Evolutionary conservation across 257 asterid genomes (phyloP).

Genomic region (Echium plantagineum): DNA sequence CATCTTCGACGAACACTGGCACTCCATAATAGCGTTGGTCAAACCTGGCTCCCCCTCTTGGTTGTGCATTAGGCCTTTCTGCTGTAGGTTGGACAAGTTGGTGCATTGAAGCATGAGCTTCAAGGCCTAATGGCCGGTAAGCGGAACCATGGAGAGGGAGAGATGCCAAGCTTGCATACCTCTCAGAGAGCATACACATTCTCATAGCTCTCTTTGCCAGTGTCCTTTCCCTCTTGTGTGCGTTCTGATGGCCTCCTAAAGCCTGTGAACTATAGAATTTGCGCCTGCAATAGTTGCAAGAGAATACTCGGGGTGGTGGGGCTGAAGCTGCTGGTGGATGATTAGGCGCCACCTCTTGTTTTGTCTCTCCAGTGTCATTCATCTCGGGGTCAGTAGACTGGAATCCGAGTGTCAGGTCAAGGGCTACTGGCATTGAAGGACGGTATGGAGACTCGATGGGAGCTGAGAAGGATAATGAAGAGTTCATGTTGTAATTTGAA

Average conservation of each 20-base stretch:
- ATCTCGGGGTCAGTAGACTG: constrained; percentile 17
- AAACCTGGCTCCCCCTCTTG: constrained; percentile 50
- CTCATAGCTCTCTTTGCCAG: constrained; percentile 83
- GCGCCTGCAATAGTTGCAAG: constrained; percentile 85
- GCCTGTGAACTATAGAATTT: constrained; percentile 96
- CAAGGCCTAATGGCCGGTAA: constrained; percentile 56
- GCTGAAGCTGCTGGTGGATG: constrained; percentile 22
- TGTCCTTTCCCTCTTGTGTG: constrained; percentile 87
- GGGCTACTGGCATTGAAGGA: constrained; percentile 28
- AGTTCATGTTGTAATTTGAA: too few relatives aligned
- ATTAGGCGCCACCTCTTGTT: constrained; percentile 16
- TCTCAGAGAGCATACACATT: constrained; percentile 71
- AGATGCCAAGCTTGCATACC: constrained; percentile 73
- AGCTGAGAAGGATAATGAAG: constrained; percentile 16
- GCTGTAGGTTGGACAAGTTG: constrained; percentile 19
- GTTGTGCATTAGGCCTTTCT: constrained; percentile 26
- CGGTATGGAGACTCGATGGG: constrained; percentile 13
- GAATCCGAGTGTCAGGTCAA: constrained; percentile 70
- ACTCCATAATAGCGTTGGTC: constrained; percentile 52
- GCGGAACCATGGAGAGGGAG: constrained; percentile 76
- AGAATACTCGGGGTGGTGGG: constrained; percentile 42
- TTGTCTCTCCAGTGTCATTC: constrained; percentile 14
- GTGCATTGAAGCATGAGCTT: constrained; percentile 68
- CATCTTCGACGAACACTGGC: constrained; percentile 48
- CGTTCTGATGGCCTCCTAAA: constrained; percentile 89